phyloP scores from a whole-genome alignment of 176 grass and related monocot genomes.

The Hsuehochloa calcarea region DNA sequence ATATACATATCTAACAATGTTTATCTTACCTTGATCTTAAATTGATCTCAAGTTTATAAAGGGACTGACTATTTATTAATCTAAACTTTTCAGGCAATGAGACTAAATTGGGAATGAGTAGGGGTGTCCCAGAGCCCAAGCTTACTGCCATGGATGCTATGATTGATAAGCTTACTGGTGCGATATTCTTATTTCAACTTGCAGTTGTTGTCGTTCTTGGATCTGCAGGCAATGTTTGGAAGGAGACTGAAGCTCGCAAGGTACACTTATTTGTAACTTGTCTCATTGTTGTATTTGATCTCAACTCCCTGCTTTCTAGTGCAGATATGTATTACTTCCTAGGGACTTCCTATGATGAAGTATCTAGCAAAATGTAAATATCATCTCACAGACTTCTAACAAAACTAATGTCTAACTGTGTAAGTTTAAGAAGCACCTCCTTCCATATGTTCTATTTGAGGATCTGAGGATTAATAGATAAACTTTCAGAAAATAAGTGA shows the following conservation, averaged over 20 bases:
- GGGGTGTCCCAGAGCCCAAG: conserved; percentile 89
- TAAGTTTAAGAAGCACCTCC: not conserved
- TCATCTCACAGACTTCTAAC: conserved; percentile 8
- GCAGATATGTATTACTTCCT: not conserved
- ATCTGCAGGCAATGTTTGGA: conserved; percentile 94
- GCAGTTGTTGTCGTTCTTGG: conserved; percentile 88
- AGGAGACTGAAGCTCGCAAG: conserved; percentile 93
- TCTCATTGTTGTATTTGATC: not conserved
- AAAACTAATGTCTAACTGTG: not conserved
- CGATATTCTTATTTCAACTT: conserved; percentile 99
- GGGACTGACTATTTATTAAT: conserved; percentile 18
- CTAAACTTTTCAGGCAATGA: conserved; percentile 71
- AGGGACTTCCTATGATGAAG: not conserved
- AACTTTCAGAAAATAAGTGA: not conserved
- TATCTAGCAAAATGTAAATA: conserved; percentile 14
- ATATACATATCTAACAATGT: too few relatives aligned
- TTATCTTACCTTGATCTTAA: conserved; percentile 11
- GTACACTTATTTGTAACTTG: conserved; percentile 39
- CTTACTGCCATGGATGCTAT: conserved; percentile 96
- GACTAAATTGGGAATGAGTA: conserved; percentile 96
- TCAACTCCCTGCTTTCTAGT: conserved; percentile 11
- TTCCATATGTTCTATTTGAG: not conserved
- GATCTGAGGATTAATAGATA: conserved; percentile 4
- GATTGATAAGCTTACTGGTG: conserved; percentile 98
- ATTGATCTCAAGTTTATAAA: not conserved